Evolutionary conservation across 495 filamentous ascomycete genomes (phyloP).

Genomic region (Clavariopsis aquatica): DNA sequence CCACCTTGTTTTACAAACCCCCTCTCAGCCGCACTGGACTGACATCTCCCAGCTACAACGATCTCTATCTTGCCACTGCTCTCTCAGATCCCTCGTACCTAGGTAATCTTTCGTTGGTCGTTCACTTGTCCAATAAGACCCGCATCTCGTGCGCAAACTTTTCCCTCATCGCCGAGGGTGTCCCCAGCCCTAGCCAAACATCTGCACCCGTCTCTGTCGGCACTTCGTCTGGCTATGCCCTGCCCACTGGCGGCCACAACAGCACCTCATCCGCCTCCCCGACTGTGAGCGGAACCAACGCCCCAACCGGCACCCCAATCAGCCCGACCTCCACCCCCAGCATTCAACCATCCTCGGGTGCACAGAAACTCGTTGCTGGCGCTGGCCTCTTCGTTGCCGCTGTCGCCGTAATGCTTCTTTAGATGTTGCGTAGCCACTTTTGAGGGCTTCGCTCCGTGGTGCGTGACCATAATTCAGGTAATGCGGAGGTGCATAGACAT

Average conservation of each 20-base stretch:
- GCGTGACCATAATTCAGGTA: not conserved
- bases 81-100: slow-evolving; percentile 65
- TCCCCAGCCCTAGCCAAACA: not conserved
- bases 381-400: slow-evolving; percentile 4
- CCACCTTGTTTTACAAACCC: too few relatives aligned
- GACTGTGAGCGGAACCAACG: slow-evolving; percentile 10
- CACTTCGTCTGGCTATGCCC: slow-evolving; percentile 10
- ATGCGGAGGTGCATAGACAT: not conserved
- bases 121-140: slow-evolving; percentile 72
- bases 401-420: slow-evolving; percentile 4
- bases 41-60: slow-evolving; percentile 54
- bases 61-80: slow-evolving; percentile 65
- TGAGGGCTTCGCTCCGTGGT: not conserved
- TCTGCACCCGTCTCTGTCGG: slow-evolving; percentile 6
- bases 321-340: not conserved
- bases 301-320: slow-evolving; percentile 1
- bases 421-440: not conserved
- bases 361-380: not conserved
- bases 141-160: slow-evolving; percentile 76
- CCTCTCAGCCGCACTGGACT: too few relatives aligned
- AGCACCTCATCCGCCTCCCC: slow-evolving; percentile 3
- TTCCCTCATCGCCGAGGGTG: slow-evolving; percentile 13
- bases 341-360: not conserved
- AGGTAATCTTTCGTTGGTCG: slow-evolving; percentile 74
- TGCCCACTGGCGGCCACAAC: slow-evolving; percentile 15